Percentiles rank a stretch among this genome's conserved stretches.
Evolutionary conservation across 805 yeast species (phyloP).

Genomic region (Pichia ethanolica): DNA sequence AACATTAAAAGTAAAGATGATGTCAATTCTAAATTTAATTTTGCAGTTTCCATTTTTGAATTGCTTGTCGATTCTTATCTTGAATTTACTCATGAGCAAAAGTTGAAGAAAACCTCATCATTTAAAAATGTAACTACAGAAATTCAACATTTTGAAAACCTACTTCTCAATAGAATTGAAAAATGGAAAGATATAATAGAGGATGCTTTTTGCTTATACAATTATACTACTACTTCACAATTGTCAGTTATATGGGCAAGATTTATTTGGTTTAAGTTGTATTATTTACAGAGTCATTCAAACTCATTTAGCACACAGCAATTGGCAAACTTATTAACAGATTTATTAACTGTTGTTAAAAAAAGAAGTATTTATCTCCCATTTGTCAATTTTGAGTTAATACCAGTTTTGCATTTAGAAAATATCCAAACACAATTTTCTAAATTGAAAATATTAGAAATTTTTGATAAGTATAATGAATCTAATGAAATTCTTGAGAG

Average conservation of each 20-base stretch:
- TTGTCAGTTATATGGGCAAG: conserved; percentile 25
- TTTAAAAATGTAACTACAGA: conserved; percentile 18
- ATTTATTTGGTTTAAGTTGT: conserved; percentile 42
- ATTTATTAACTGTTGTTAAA: conserved; percentile 20
- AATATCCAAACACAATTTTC: conserved; percentile 57
- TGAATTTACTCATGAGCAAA: conserved; percentile 20
- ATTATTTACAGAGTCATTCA: conserved; percentile 33
- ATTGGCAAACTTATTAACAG: conserved; percentile 26
- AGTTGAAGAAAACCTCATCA: conserved; percentile 15
- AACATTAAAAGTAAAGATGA: not conserved
- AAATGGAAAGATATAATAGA: conserved; percentile 42
- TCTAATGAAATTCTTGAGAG: conserved; percentile 21
- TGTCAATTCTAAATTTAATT: conserved; percentile 1
- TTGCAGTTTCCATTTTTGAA: conserved; percentile 36
- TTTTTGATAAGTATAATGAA: conserved; percentile 46
- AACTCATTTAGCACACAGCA: conserved; percentile 24
- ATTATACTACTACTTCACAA: not conserved
- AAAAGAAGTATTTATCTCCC: conserved; percentile 25
- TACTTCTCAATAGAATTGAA: conserved; percentile 35
- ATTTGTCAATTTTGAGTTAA: conserved; percentile 51
- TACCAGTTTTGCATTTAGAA: conserved; percentile 47
- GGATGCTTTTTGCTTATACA: conserved; percentile 15
- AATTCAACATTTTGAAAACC: conserved; percentile 31
- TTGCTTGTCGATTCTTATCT: conserved; percentile 37
- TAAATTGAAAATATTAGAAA: conserved; percentile 60